These are phyloP conservation scores for Metschnikowia aberdeeniae DNA, from an alignment of 805 yeast genomes.

Conservation along the genomic window DNA sequence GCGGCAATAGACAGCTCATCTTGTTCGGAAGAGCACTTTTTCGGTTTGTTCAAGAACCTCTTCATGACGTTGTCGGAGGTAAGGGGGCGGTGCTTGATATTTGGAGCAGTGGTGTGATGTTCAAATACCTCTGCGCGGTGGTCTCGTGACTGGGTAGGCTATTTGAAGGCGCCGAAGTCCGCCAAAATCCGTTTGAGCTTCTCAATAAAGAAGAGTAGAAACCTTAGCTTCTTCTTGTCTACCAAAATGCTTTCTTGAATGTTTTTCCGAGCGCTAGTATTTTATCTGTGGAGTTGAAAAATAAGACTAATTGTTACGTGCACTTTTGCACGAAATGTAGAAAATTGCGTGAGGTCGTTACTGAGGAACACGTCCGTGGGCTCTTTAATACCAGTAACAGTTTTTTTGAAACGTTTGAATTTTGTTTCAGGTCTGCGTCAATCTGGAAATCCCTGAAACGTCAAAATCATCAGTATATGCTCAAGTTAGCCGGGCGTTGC, in stretches of 20 bases:
- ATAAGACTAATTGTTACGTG: neutral
- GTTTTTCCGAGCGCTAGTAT: neutral
- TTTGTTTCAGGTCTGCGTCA: too few species aligned
- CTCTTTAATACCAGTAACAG: too few species aligned
- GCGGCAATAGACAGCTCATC: conserved; percentile 2
- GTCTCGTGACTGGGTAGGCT: conserved; percentile 1
- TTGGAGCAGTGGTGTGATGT: neutral
- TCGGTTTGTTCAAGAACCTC: conserved; percentile 13
- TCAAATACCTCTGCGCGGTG: too few species aligned
- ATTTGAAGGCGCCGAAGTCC: neutral
- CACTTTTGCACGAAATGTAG: neutral
- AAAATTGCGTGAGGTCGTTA: conserved; percentile 2
- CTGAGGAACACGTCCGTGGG: too few species aligned
- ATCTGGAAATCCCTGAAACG: too few species aligned
- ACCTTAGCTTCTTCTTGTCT: too few species aligned
- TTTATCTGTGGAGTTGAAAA: neutral
- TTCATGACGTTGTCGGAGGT: conserved; percentile 6
- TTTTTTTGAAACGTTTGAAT: too few species aligned
- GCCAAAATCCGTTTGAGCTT: neutral
- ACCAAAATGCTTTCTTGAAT: neutral
- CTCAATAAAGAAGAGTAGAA: too few species aligned
- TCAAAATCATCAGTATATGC: too few species aligned
- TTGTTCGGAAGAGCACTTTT: conserved; percentile 1
- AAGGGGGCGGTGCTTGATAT: neutral
- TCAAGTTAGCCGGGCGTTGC: neutral